Percentiles rank a stretch among this genome's conserved stretches.
Evolutionary conservation across 164 flowering plant species (phyloP).

Genomic region (Dillenia suffruticosa): DNA sequence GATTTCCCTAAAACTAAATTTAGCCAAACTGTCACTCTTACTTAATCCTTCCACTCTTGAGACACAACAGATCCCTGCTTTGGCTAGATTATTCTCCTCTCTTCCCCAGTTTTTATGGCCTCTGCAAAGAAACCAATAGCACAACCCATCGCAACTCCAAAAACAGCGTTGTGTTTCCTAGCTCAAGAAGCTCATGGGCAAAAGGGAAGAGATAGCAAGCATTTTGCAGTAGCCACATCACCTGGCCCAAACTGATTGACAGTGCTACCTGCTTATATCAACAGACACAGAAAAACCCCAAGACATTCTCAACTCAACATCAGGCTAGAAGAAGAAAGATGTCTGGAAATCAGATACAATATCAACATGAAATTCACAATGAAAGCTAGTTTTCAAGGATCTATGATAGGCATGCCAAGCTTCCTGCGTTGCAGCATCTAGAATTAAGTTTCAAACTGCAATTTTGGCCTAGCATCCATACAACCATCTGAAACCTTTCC

Average conservation of each 20-base stretch:
- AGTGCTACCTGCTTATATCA: conserved; percentile 37
- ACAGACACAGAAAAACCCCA: conserved; percentile 37
- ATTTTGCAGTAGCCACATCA: conserved; percentile 34
- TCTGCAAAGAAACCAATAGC: conserved; percentile 26
- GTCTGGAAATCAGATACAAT: conserved; percentile 26
- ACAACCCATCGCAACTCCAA: conserved; percentile 24
- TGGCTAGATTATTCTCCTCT: conserved; percentile 5
- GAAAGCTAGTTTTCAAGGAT: conserved; percentile 31
- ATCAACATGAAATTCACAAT: conserved; percentile 40
- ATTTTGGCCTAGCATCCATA: conserved; percentile 45
- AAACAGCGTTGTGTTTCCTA: conserved; percentile 16
- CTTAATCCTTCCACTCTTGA: conserved; percentile 46
- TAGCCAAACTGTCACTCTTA: conserved; percentile 49
- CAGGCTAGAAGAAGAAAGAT: conserved; percentile 23
- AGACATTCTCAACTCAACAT: conserved; percentile 29
- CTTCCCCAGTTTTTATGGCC: conserved; percentile 12
- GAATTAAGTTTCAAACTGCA: conserved; percentile 32
- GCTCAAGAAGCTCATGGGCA: background rate
- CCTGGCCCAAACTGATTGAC: conserved; percentile 37
- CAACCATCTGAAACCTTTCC: conserved; percentile 40
- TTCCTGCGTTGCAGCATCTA: conserved; percentile 14
- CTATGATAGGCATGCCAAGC: conserved; percentile 35
- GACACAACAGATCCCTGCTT: conserved; percentile 10
- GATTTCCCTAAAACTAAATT: conserved; percentile 62
- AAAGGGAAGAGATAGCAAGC: conserved; percentile 35